Conservation (phyloP, 2,329 filamentous ascomycete genomes). For the Penicillium brasilianum region DNA sequence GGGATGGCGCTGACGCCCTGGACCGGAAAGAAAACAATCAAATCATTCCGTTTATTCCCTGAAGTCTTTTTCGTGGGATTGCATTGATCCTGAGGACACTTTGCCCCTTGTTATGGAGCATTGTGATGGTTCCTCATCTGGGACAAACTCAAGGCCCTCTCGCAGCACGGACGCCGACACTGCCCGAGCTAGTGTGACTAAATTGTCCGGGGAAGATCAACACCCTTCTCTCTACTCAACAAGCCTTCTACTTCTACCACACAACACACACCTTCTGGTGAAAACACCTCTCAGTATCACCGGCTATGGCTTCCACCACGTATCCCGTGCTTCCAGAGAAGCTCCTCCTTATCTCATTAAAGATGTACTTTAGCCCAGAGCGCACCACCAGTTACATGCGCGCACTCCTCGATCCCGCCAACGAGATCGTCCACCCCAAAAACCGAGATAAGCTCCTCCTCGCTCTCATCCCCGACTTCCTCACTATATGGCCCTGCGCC, state of each 20-base stretch:
- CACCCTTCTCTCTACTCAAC: not conserved
- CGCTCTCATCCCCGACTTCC: constrained; percentile 78
- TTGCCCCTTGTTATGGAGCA: not conserved
- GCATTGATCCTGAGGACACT: not conserved
- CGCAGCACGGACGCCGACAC: constrained; percentile 7
- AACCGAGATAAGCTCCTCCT: constrained; percentile 64
- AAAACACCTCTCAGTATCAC: not conserved
- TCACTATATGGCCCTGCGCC: constrained; percentile 62
- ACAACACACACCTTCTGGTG: not conserved
- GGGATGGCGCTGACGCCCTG: constrained; percentile 19
- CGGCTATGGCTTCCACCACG: constrained; percentile 21
- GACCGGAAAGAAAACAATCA: constrained; percentile 7
- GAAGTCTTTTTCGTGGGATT: not conserved
- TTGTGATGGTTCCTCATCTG: not conserved
- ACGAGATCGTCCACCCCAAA: constrained; percentile 49
- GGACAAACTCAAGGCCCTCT: not conserved
- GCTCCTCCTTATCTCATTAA: constrained; percentile 47
- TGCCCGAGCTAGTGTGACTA: not conserved
- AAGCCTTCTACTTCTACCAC: not conserved
- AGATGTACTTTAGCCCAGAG: constrained; percentile 45
- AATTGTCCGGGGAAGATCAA: constrained; percentile 9
- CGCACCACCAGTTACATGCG: constrained; percentile 63
- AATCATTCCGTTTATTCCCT: not conserved
- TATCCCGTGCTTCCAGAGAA: constrained; percentile 44
- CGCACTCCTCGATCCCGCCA: constrained; percentile 55